A percentile compares a stretch with the other conserved stretches of the same genome.
Conservation (phyloP, 805 yeast genomes). For the Lachancea kluyveri region DNA sequence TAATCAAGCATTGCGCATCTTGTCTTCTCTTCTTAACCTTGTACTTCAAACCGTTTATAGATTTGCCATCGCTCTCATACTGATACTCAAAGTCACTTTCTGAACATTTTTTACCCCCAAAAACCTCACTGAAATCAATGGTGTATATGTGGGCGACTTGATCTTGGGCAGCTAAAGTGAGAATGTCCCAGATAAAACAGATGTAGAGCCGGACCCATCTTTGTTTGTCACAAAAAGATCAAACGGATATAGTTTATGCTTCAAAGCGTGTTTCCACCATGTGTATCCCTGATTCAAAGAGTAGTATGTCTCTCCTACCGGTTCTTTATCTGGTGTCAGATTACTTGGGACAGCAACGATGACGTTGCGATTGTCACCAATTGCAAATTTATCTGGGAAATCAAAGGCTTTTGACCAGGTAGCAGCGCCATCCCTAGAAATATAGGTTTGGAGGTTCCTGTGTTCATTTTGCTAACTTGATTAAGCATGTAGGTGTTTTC, state of each 20-base stretch:
- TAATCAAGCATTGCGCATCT: constrained; percentile 51
- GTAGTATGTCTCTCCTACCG: constrained; percentile 36
- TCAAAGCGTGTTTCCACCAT: constrained; percentile 50
- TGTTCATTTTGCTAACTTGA: too few species aligned
- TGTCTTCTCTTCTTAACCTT: constrained; percentile 57
- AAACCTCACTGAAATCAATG: constrained; percentile 55
- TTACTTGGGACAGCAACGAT: constrained; percentile 51
- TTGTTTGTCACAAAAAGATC: constrained; percentile 45
- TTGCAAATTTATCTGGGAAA: constrained; percentile 47
- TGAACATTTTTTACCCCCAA: constrained; percentile 37
- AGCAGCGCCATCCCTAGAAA: constrained; percentile 74
- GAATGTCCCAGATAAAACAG: constrained; percentile 48
- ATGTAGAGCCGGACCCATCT: constrained; percentile 63
- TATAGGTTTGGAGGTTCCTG: constrained; percentile 40
- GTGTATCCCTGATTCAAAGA: constrained; percentile 70
- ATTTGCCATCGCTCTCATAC: constrained; percentile 35
- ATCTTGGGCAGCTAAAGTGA: constrained; percentile 13
- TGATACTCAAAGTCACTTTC: constrained; percentile 59
- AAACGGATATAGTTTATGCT: constrained; percentile 35
- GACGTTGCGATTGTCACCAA: constrained; percentile 76
- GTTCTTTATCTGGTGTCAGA: constrained; percentile 30
- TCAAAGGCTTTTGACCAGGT: constrained; percentile 57
- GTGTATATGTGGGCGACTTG: constrained; percentile 20
- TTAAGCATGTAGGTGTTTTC: too few species aligned
- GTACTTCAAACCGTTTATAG: constrained; percentile 67